phyloP scores from a whole-genome alignment of 345 rosid genomes.

The Gossypium stocksii region DNA sequence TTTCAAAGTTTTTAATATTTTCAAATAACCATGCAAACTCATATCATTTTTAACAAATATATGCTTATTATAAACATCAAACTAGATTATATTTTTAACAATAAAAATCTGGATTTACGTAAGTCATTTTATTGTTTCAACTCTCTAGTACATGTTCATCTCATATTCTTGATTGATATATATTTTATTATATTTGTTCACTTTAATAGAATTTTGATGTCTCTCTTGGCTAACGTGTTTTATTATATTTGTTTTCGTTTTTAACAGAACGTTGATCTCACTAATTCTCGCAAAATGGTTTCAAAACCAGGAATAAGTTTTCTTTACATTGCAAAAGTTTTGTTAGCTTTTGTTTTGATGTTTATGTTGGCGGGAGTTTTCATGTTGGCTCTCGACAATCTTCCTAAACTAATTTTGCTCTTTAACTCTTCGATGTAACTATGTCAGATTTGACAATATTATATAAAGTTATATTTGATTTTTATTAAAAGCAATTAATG shows the following conservation, averaged over 20 bases:
- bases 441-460: too few relatives aligned
- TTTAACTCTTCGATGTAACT: constrained; percentile 41
- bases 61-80: neutral
- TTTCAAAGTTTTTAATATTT: too few relatives aligned
- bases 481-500: too few relatives aligned
- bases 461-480: too few relatives aligned
- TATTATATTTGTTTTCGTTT: neutral
- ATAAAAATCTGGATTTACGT: neutral
- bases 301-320: constrained; percentile 20
- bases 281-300: constrained; percentile 5
- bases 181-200: neutral
- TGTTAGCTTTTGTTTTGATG: constrained; percentile 56
- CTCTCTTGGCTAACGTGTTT: neutral
- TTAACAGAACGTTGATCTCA: constrained; percentile 34
- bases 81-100: neutral
- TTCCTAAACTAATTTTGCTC: constrained; percentile 49
- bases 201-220: neutral
- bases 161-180: neutral
- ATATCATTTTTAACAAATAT: neutral
- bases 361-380: constrained; percentile 63
- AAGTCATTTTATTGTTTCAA: neutral
- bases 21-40: too few relatives aligned
- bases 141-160: neutral
- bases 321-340: constrained; percentile 51
- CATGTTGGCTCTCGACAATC: constrained; percentile 72